Conservation (phyloP, 129 eudicot species). For the Calendula officinalis region DNA sequence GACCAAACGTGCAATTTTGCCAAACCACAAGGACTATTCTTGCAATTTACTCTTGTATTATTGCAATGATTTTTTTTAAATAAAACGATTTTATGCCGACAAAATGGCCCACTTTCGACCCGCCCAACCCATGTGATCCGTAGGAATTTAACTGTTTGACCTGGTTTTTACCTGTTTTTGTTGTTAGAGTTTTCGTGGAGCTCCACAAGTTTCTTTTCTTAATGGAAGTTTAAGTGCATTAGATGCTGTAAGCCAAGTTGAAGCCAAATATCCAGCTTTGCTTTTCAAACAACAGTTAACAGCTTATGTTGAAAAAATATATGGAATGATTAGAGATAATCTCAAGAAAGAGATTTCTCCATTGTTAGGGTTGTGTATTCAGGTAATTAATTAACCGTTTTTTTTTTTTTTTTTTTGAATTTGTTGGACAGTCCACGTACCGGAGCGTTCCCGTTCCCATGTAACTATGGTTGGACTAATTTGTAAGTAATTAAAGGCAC, state of each 20-base stretch:
- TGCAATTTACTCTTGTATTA: background rate
- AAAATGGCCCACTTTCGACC: background rate
- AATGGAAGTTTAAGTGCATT: slow-evolving; percentile 28
- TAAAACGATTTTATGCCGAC: background rate
- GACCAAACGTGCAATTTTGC: too few species aligned
- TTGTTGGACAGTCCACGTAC: too few species aligned
- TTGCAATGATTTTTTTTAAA: background rate
- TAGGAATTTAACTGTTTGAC: background rate
- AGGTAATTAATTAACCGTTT: slow-evolving; percentile 41
- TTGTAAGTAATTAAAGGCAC: slow-evolving; percentile 60
- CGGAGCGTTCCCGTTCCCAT: too few species aligned
- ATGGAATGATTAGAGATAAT: slow-evolving; percentile 95
- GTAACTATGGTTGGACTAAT: slow-evolving; percentile 6
- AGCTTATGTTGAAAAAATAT: slow-evolving; percentile 90
- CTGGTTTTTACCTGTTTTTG: background rate
- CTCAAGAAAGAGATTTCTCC: slow-evolving; percentile 96
- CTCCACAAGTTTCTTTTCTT: slow-evolving; percentile 58
- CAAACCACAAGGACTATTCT: too few species aligned
- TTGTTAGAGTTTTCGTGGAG: slow-evolving; percentile 87
- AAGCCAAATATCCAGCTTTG: slow-evolving; percentile 95
- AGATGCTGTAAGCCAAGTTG: slow-evolving; percentile 39
- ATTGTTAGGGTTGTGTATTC: slow-evolving; percentile 41
- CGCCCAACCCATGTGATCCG: background rate
- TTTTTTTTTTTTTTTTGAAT: background rate
- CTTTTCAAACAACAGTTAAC: slow-evolving; percentile 98